Evolutionary conservation across 225 moss, liverwort and hornwort species (phyloP).

Genomic region (Physcomitrellopsis africana): DNA sequence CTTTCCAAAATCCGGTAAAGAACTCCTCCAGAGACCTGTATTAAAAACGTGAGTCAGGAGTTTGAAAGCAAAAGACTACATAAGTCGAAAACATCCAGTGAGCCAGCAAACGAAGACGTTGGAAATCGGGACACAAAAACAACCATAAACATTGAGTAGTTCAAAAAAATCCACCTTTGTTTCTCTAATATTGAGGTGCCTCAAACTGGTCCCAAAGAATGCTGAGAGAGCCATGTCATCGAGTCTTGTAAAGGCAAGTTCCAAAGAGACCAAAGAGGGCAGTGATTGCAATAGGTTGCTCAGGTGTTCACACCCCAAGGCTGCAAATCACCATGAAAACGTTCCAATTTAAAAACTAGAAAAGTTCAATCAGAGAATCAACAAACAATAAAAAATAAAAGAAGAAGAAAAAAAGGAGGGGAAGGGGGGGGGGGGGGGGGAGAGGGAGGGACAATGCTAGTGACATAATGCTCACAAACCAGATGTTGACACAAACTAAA

Average conservation of each 20-base stretch:
- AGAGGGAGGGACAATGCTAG: constrained; percentile 1
- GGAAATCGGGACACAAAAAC: not conserved
- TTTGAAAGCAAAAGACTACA: not conserved
- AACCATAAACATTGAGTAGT: not conserved
- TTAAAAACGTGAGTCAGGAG: constrained; percentile 13
- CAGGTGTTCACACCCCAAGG: constrained; percentile 44
- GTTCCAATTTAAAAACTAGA: constrained; percentile 19
- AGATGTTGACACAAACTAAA: not conserved
- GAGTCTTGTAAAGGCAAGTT: constrained; percentile 61
- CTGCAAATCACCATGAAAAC: constrained; percentile 49
- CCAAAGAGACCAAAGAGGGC: constrained; percentile 48
- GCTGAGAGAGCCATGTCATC: constrained; percentile 51
- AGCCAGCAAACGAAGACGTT: constrained; percentile 15
- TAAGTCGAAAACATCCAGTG: not conserved
- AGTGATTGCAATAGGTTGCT: constrained; percentile 39
- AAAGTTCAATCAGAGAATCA: not conserved
- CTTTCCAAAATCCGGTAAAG: constrained; percentile 53
- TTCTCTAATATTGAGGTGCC: constrained; percentile 65
- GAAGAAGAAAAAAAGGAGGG: too few relatives aligned
- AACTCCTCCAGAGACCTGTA: constrained; percentile 65
- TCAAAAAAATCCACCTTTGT: constrained; percentile 49
- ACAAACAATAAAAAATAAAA: too few relatives aligned
- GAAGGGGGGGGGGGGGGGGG: not conserved
- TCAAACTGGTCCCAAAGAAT: constrained; percentile 63
- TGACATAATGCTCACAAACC: constrained; percentile 1